These are phyloP conservation scores for Citrus maxima DNA, from an alignment of 345 rosid species.

Conservation along the genomic window DNA sequence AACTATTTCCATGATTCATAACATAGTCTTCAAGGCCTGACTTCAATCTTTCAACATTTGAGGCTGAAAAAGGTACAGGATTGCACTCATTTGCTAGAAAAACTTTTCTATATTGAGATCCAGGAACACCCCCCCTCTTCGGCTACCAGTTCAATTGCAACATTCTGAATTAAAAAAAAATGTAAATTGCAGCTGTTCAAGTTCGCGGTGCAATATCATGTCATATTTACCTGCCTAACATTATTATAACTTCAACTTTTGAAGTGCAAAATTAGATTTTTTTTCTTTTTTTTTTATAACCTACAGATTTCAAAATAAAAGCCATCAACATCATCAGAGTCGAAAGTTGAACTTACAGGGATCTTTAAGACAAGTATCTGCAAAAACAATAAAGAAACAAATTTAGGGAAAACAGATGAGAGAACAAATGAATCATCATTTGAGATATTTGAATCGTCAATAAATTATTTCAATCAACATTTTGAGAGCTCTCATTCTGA, in stretches of 20 bases:
- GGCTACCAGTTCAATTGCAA: constrained; percentile 64
- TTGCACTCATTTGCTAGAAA: constrained; percentile 50
- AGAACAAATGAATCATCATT: neutral
- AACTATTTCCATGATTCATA: constrained; percentile 50
- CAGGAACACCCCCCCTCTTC: constrained; percentile 39
- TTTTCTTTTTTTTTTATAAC: neutral
- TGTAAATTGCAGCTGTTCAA: constrained; percentile 7
- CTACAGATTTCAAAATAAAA: neutral
- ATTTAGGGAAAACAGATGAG: constrained; percentile 4
- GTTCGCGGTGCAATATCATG: neutral
- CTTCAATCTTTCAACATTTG: constrained; percentile 60
- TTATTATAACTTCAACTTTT: neutral
- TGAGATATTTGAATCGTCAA: neutral
- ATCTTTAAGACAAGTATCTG: constrained; percentile 77
- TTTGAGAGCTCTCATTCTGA: neutral
- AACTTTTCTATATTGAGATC: constrained; percentile 39
- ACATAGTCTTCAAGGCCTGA: constrained; percentile 81
- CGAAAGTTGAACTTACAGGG: constrained; percentile 57
- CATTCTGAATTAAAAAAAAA: constrained; percentile 37
- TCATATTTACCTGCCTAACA: neutral
- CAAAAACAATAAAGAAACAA: constrained; percentile 33
- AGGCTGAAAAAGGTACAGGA: constrained; percentile 37
- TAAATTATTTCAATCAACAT: neutral
- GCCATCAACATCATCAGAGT: constrained; percentile 3
- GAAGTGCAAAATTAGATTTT: neutral